Conservation (phyloP, 2,329 filamentous ascomycete species). For the Pseudogymnoascus sp. region DNA sequence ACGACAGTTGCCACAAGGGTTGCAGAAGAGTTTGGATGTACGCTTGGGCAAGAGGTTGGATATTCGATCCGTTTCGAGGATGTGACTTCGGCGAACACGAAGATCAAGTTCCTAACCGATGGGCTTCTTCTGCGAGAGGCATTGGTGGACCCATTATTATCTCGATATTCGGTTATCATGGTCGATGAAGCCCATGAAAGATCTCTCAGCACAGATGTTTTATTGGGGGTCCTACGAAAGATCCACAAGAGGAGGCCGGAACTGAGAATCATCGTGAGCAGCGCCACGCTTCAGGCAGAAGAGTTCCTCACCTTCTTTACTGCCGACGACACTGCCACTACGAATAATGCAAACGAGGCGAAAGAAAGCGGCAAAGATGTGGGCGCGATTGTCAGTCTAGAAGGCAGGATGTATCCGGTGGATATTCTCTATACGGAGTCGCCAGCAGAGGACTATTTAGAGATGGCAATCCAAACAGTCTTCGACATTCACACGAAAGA, state of each 20-base stretch:
- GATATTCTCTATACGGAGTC: conserved; percentile 73
- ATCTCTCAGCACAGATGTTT: conserved; percentile 83
- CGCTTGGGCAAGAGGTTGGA: conserved; percentile 82
- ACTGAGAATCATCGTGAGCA: conserved; percentile 81
- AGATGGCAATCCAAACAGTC: conserved; percentile 72
- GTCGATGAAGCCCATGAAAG: conserved; percentile 95
- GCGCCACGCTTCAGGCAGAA: conserved; percentile 85
- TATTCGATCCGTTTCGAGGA: conserved; percentile 93
- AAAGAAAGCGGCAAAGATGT: conserved; percentile 29
- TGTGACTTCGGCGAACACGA: conserved; percentile 73
- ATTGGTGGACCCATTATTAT: conserved; percentile 82
- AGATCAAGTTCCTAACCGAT: conserved; percentile 93
- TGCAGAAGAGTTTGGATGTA: conserved; percentile 79
- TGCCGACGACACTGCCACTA: conserved; percentile 23
- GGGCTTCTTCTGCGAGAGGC: conserved; percentile 86
- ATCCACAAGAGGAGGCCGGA: conserved; percentile 73
- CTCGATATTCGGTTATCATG: conserved; percentile 92
- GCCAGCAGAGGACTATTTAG: conserved; percentile 78
- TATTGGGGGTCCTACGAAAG: conserved; percentile 86
- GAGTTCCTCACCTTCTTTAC: conserved; percentile 74
- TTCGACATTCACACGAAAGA: conserved; percentile 83
- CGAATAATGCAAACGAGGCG: conserved; percentile 15
- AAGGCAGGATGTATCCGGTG: conserved; percentile 82
- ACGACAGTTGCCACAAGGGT: conserved; percentile 84
- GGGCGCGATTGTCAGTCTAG: conserved; percentile 69